Evolutionary conservation across 169 alveolate species (phyloP).

Genomic region (Plasmodium sp.): DNA sequence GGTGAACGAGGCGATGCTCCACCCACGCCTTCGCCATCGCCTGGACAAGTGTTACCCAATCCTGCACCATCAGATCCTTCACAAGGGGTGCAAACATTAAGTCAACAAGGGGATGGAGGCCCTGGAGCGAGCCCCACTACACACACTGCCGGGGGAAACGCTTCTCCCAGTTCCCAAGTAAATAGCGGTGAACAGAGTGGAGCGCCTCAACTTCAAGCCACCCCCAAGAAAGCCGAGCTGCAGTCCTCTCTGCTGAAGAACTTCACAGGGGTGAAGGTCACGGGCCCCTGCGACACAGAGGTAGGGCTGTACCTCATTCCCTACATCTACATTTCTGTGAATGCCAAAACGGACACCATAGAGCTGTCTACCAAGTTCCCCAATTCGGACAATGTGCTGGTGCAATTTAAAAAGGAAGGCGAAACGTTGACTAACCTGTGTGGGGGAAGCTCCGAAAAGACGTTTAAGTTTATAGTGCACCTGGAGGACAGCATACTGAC

Average conservation of each 20-base stretch:
- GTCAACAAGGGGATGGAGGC: background rate
- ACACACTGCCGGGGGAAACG: background rate
- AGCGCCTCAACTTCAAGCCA: background rate
- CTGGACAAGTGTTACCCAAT: too few species aligned
- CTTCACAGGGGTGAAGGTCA: background rate
- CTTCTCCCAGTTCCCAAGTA: background rate
- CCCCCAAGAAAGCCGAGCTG: background rate
- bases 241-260: background rate
- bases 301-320: background rate
- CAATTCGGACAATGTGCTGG: background rate
- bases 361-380: background rate
- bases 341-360: background rate
- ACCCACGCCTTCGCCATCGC: too few species aligned
- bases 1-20: too few species aligned
- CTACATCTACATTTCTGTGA: background rate
- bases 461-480: background rate
- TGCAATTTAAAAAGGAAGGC: background rate
- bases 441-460: background rate
- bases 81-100: background rate
- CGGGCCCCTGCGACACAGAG: background rate
- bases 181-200: background rate
- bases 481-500: background rate
- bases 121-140: background rate
- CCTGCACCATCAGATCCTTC: background rate
- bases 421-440: background rate